Percentiles rank a stretch among this genome's conserved stretches.
phyloP scores from a whole-genome alignment of 192 early-diverging fungal genomes.

The Coemansia sp. region DNA sequence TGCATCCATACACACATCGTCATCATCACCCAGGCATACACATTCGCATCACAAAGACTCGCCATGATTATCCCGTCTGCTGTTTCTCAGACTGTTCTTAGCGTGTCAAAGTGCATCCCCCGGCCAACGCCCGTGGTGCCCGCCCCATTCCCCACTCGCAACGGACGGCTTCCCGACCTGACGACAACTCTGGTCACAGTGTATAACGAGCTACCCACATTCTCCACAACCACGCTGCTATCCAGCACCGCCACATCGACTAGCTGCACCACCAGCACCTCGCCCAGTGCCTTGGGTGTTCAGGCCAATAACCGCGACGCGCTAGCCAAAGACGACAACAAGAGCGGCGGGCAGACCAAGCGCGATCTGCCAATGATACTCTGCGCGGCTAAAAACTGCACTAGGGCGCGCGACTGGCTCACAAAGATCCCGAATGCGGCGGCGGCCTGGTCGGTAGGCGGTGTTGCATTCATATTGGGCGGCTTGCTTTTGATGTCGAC shows the following conservation, averaged over 20 bases:
- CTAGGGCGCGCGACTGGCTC: slow-evolving; percentile 20
- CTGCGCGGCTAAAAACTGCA: slow-evolving; percentile 10
- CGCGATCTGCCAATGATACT: slow-evolving; percentile 3
- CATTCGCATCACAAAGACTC: neutral
- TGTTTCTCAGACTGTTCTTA: neutral
- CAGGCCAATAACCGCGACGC: neutral
- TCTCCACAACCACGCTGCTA: slow-evolving; percentile 5
- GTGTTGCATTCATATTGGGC: neutral
- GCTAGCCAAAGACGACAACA: neutral
- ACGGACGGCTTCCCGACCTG: slow-evolving; percentile 3
- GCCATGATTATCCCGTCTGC: neutral
- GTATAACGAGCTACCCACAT: neutral
- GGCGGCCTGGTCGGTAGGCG: slow-evolving; percentile 18
- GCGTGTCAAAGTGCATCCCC: slow-evolving; percentile 5
- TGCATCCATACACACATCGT: neutral
- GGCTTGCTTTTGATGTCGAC: slow-evolving; percentile 3
- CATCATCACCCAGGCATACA: neutral
- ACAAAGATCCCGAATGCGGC: slow-evolving; percentile 12
- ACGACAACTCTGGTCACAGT: too few relatives aligned
- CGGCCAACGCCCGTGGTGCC: neutral
- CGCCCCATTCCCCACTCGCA: neutral
- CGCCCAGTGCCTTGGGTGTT: neutral
- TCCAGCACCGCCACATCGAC: neutral
- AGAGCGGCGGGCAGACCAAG: neutral
- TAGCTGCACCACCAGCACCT: neutral